Percentiles rank a stretch among this genome's conserved stretches.
Conservation (phyloP, 1,284 basidiomycete genomes). For the Pascua sp. region DNA sequence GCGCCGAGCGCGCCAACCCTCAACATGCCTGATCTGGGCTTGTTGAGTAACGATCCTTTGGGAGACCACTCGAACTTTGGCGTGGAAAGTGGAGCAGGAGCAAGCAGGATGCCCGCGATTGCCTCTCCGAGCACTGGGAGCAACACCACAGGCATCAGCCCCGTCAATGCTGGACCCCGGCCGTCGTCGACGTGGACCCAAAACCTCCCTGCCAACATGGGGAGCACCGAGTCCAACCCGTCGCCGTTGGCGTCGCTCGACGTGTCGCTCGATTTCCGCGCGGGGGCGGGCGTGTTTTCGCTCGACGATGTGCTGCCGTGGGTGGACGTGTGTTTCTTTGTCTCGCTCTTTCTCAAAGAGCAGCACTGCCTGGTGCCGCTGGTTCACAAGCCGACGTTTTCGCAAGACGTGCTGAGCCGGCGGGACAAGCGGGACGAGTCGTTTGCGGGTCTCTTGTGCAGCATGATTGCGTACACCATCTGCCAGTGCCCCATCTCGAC, state of each 20-base stretch:
- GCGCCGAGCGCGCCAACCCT: not conserved
- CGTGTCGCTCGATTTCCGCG: not conserved
- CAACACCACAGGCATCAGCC: too few species aligned
- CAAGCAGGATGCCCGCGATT: too few species aligned
- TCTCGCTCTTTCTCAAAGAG: constrained; percentile 27
- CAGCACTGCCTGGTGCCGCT: constrained; percentile 35
- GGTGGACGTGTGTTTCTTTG: constrained; percentile 29
- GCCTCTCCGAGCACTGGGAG: too few species aligned
- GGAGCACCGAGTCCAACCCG: too few species aligned
- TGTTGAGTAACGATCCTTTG: too few species aligned
- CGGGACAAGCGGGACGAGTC: constrained; percentile 25
- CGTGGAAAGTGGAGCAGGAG: too few species aligned
- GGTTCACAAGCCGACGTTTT: constrained; percentile 31
- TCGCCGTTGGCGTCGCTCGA: not conserved
- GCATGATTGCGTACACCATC: constrained; percentile 31
- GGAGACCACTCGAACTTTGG: too few species aligned
- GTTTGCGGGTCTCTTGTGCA: constrained; percentile 29
- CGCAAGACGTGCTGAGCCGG: constrained; percentile 27
- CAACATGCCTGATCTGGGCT: too few species aligned
- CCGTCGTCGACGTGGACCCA: not conserved
- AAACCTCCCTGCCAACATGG: too few species aligned
- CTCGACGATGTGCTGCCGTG: constrained; percentile 25
- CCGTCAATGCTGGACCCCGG: too few species aligned
- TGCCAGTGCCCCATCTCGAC: constrained; percentile 27
- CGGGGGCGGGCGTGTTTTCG: not conserved